These are phyloP conservation scores for Leucocoprinus sp. DNA, from an alignment of 768 basidiomycete genomes.

Conservation along the genomic window DNA sequence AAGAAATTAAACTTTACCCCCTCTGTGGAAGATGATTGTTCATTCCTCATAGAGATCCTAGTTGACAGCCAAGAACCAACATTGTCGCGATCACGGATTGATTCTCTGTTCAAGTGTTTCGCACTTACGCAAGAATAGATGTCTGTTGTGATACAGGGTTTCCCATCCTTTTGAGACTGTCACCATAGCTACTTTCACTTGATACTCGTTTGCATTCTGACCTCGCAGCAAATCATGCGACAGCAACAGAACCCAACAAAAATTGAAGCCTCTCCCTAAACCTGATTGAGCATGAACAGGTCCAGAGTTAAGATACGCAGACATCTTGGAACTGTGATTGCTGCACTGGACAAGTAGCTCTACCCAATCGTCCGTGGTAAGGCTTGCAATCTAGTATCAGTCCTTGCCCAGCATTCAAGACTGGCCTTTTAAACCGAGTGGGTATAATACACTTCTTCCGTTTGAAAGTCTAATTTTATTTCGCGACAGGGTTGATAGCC, in stretches of 20 bases:
- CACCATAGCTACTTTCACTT: conserved; percentile 72
- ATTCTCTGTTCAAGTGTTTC: no score
- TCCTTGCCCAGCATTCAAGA: neutral
- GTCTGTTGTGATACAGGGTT: no score
- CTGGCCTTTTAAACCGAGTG: no score
- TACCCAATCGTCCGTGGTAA: conserved; percentile 33
- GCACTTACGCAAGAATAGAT: no score
- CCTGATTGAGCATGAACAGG: neutral
- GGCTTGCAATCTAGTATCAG: no score
- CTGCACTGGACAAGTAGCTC: conserved; percentile 56
- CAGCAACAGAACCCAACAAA: no score
- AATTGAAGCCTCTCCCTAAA: conserved; percentile 50
- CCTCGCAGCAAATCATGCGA: no score
- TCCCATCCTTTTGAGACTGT: conserved; percentile 65
- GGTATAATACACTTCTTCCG: conserved; percentile 1
- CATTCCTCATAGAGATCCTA: conserved; percentile 37
- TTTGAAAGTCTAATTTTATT: no score
- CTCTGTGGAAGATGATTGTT: neutral
- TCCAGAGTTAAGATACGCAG: conserved; percentile 25
- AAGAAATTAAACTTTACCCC: conserved; percentile 40
- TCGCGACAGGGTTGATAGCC: conserved; percentile 10
- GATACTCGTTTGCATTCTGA: no score
- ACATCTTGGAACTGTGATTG: conserved; percentile 40
- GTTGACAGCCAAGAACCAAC: conserved; percentile 63
- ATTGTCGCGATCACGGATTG: conserved; percentile 53